These are phyloP conservation scores for Calonectria montana DNA, from an alignment of 2,329 filamentous ascomycete genomes.

Conservation along the genomic window DNA sequence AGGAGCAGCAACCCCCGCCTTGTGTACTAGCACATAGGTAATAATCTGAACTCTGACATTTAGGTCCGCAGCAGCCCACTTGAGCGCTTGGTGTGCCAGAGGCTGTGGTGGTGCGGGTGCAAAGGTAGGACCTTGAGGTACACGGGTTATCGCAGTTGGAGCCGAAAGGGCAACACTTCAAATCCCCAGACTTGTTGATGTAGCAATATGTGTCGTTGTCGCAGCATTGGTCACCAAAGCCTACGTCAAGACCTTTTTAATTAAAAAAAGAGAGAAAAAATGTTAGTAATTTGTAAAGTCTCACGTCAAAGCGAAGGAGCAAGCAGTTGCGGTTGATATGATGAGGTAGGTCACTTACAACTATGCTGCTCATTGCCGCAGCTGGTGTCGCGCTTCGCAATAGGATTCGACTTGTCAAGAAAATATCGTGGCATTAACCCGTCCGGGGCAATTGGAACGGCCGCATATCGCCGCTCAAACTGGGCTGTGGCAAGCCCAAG, in stretches of 20 bases:
- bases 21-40: conserved; percentile 58
- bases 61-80: conserved; percentile 53
- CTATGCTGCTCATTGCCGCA: conserved; percentile 45
- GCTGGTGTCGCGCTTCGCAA: conserved; percentile 41
- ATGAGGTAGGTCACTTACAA: conserved; percentile 42
- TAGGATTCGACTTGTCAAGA: conserved; percentile 42
- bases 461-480: conserved; percentile 33
- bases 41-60: conserved; percentile 53
- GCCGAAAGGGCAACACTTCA: conserved; percentile 57
- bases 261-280: neutral
- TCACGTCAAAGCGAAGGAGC: neutral
- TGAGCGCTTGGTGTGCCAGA: conserved; percentile 42
- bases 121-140: conserved; percentile 48
- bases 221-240: conserved; percentile 54
- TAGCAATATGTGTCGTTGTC: conserved; percentile 59
- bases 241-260: conserved; percentile 55
- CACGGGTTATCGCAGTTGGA: conserved; percentile 56
- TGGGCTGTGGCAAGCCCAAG: conserved; percentile 31
- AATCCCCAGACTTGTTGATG: conserved; percentile 46
- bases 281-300: neutral
- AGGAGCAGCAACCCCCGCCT: conserved; percentile 63
- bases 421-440: conserved; percentile 47
- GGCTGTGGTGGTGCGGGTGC: conserved; percentile 43
- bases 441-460: conserved; percentile 34
- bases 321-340: neutral